Percentiles rank a stretch among this genome's conserved stretches.
Evolutionary conservation across 2,329 filamentous ascomycete species (phyloP).

Genomic region (Hortaea werneckii): DNA sequence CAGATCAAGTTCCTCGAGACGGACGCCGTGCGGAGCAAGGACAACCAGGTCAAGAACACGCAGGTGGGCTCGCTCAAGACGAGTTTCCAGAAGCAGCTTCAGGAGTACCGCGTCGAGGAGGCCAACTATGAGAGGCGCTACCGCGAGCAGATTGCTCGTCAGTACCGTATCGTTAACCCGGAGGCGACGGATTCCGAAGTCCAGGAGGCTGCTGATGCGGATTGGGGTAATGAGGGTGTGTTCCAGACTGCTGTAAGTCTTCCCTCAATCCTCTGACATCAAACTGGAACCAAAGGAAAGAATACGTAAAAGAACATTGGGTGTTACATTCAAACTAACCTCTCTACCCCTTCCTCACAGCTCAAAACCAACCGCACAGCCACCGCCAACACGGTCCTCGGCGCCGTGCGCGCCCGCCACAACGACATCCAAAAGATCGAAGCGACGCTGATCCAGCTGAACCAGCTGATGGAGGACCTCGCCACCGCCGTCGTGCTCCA

Average conservation of each 20-base stretch:
- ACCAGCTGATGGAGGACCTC: constrained; percentile 62
- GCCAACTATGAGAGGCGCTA: constrained; percentile 59
- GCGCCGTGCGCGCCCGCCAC: constrained; percentile 70
- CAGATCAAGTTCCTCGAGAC: constrained; percentile 66
- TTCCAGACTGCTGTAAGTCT: constrained; percentile 68
- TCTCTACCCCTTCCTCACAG: constrained; percentile 31
- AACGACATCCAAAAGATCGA: constrained; percentile 76
- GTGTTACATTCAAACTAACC: not conserved
- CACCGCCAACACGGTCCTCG: constrained; percentile 62
- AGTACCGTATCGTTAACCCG: constrained; percentile 63
- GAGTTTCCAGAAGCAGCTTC: constrained; percentile 61
- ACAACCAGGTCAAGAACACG: constrained; percentile 56
- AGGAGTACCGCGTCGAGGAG: constrained; percentile 63
- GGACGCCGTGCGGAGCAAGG: constrained; percentile 56
- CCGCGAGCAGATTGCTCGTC: constrained; percentile 66
- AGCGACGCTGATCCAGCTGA: constrained; percentile 60
- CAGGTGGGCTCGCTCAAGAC: constrained; percentile 61
- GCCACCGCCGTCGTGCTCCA: constrained; percentile 65
- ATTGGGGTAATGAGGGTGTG: constrained; percentile 70
- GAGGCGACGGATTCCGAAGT: constrained; percentile 68
- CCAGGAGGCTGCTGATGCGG: constrained; percentile 54
- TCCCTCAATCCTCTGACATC: too few species aligned
- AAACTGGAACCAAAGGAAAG: too few species aligned
- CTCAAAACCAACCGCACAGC: constrained; percentile 65
- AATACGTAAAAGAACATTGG: too few species aligned